Conservation (phyloP, 2,329 filamentous ascomycete species). For the Samsoniella hepiali region DNA sequence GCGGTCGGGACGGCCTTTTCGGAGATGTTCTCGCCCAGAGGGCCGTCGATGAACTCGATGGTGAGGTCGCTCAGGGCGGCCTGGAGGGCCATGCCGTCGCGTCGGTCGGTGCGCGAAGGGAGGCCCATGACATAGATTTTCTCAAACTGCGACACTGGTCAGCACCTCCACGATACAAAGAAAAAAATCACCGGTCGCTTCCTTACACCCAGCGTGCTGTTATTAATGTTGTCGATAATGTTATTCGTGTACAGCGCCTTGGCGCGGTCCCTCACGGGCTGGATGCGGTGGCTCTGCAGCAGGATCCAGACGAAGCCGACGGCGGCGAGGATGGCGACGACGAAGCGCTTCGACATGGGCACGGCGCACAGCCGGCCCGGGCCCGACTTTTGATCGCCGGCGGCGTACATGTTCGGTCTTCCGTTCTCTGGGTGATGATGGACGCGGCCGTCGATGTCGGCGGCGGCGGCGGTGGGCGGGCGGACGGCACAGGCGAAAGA, state of each 20-base stretch:
- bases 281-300: constrained; percentile 13
- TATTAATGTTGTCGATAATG: constrained; percentile 15
- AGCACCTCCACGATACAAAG: background rate
- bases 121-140: constrained; percentile 46
- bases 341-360: constrained; percentile 12
- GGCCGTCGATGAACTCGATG: constrained; percentile 45
- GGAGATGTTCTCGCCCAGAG: constrained; percentile 35
- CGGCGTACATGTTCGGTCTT: background rate
- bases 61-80: constrained; percentile 43
- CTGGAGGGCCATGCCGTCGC: constrained; percentile 46
- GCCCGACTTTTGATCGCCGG: background rate
- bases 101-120: constrained; percentile 46
- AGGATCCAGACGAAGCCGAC: constrained; percentile 13
- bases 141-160: constrained; percentile 20
- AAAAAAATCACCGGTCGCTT: background rate
- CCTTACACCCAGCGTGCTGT: constrained; percentile 16
- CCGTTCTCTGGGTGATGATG: background rate
- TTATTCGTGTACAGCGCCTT: constrained; percentile 7
- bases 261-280: constrained; percentile 6
- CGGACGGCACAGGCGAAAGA: too few species aligned
- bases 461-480: too few species aligned
- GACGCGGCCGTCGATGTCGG: too few species aligned
- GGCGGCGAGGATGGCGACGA: constrained; percentile 6
- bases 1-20: constrained; percentile 34
- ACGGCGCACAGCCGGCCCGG: background rate